A percentile compares a stretch with the other conserved stretches of the same genome.
These are phyloP conservation scores for barley (Hordeum vulgare) DNA, from an alignment of 176 grass and related monocot genomes.

Conservation along the genomic window MorexV3_pseudomolecules_assembly NC_058523.1:180962383-180962882, in stretches of 20 bases:
- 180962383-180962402: no score
- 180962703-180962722: slow-evolving; percentile 25
- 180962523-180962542: no score
- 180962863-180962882: neutral
- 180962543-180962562: no score
- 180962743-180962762: neutral
- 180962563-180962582: no score
- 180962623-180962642: slow-evolving; percentile 16
- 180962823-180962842: no score
- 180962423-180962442: neutral
- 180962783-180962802: neutral
- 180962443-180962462: neutral
- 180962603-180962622: neutral
- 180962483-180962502: no score
- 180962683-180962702: slow-evolving; percentile 32
- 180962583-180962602: neutral
- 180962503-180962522: no score
- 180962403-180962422: no score
- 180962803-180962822: no score
- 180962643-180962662: neutral
- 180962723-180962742: neutral
- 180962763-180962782: neutral
- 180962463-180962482: neutral
- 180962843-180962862: neutral
- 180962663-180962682: slow-evolving; percentile 19